Base-by-base conservation (phyloP, 2,329 filamentous ascomycete species). In the Macroventuria anomochaeta region DNA sequence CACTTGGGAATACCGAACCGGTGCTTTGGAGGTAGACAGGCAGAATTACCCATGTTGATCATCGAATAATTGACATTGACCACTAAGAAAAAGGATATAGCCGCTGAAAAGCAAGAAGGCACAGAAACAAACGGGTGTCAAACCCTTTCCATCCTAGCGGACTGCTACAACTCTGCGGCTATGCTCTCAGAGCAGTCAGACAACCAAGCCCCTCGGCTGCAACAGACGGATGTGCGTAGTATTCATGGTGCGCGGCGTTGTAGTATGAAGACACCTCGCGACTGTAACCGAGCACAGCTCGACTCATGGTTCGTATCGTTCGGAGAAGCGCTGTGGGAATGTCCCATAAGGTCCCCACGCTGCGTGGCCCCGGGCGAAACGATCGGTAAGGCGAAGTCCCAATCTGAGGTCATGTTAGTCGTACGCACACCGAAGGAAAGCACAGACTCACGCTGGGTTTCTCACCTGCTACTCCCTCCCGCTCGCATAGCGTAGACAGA, bases 391-490 rank as follows among this genome's bases (percentile, higher is more conserved):
- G 53, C 70, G 68, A 25, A 77, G 64, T 3, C 75, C 75, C 26
- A 75, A 41, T 55, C 76, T 78, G 46, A 26, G 34, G 5, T 43
- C n/a, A 50, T 40, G 65, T 73, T 25, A 73, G 61, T 58, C 37
- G 46, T 15, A 44, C 37, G 46, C 50, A 50, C 47, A 39, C 37
- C 51, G 57, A 62, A 57, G 54, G 47, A 46, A 53, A 58, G 40
- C 49, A 42, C 46, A 32, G 15, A 67, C 68, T 69, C 67, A 73
- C 70, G 53, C 57, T 56, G 61, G 62, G 46, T 7, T 41, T 55
- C 73, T 77, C 73, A 74, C 71, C 71, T 72, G 51, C 71, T 75
- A 58, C 72, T 77, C 42, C 72, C 73, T 34, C 75, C 75, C 7
- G 47, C 26, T 65, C 68, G 38, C 66, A 70, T 69, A 20, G 74